A percentile compares a stretch with the other conserved stretches of the same genome.
phyloP scores from a whole-genome alignment of 352 stramenopile genomes.

The Phytophthora hibernalis region DNA sequence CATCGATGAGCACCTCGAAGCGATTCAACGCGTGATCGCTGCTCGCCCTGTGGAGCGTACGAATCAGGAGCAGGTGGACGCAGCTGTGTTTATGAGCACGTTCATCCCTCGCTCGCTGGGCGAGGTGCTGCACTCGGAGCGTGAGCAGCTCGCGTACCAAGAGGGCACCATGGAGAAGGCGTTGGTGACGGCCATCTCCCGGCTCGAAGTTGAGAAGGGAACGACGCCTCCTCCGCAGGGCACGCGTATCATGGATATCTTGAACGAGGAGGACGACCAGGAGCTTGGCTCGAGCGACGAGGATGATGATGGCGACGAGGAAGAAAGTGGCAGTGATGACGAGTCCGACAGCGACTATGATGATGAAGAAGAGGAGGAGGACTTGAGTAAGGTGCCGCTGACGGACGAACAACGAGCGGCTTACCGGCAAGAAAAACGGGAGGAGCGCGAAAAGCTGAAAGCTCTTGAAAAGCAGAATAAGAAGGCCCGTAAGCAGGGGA shows the following conservation, averaged over 20 bases:
- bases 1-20: constrained; percentile 89
- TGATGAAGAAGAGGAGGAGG: constrained; percentile 25
- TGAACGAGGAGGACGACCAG: constrained; percentile 65
- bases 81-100: constrained; percentile 94
- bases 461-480: constrained; percentile 72
- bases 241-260: constrained; percentile 75
- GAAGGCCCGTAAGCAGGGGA: constrained; percentile 96
- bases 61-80: constrained; percentile 90
- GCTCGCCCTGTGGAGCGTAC: constrained; percentile 61
- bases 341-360: constrained; percentile 48
- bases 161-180: constrained; percentile 88
- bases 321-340: constrained; percentile 39
- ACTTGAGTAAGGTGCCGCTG: constrained; percentile 45
- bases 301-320: constrained; percentile 58
- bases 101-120: constrained; percentile 96
- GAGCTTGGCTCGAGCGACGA: constrained; percentile 62
- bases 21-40: constrained; percentile 91
- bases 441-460: constrained; percentile 65
- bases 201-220: constrained; percentile 61
- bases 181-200: constrained; percentile 80
- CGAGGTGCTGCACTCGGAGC: constrained; percentile 92
- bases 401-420: constrained; percentile 87
- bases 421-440: constrained; percentile 84
- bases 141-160: constrained; percentile 86
- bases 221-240: constrained; percentile 34